These are phyloP conservation scores for Teratosphaeria zuluensis DNA, from an alignment of 2,329 filamentous ascomycete genomes.

Conservation along the genomic window DNA sequence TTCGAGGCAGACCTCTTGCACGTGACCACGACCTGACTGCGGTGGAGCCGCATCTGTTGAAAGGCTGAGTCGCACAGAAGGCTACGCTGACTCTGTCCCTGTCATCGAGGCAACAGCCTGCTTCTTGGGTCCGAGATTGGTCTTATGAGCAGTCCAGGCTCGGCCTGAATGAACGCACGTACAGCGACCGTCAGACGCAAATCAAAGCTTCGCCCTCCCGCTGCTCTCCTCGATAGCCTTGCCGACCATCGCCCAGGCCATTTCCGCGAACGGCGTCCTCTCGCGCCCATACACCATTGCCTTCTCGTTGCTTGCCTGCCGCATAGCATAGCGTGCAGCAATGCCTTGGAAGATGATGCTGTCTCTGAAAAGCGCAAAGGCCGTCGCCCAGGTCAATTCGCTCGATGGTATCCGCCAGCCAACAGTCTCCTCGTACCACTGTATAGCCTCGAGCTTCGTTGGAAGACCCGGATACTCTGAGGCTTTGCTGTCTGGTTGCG, in stretches of 20 bases:
- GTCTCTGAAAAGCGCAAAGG: conserved; percentile 51
- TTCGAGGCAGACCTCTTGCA: no score
- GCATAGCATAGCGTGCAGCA: conserved; percentile 69
- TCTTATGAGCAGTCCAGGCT: no score
- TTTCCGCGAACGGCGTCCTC: conserved; percentile 62
- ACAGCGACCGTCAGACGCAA: background rate
- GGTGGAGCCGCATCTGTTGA: no score
- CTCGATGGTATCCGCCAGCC: conserved; percentile 59
- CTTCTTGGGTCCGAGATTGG: no score
- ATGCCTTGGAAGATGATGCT: conserved; percentile 74
- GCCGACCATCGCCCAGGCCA: conserved; percentile 65
- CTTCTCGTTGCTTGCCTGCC: conserved; percentile 80
- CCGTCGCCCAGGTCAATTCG: conserved; percentile 53
- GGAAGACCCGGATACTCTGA: conserved; percentile 51
- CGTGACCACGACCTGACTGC: no score
- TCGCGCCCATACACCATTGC: conserved; percentile 62
- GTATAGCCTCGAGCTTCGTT: conserved; percentile 45
- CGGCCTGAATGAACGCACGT: background rate
- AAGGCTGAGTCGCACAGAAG: no score
- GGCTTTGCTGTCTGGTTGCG: conserved; percentile 7
- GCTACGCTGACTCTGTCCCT: no score
- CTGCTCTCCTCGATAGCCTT: conserved; percentile 28
- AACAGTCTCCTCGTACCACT: conserved; percentile 57
- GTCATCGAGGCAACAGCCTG: no score
- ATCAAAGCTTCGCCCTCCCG: conserved; percentile 11